Percentiles rank a stretch among this genome's conserved stretches.
Evolutionary conservation across 2,329 filamentous ascomycete genomes (phyloP).

Genomic region (Aspergillus amoenus): DNA sequence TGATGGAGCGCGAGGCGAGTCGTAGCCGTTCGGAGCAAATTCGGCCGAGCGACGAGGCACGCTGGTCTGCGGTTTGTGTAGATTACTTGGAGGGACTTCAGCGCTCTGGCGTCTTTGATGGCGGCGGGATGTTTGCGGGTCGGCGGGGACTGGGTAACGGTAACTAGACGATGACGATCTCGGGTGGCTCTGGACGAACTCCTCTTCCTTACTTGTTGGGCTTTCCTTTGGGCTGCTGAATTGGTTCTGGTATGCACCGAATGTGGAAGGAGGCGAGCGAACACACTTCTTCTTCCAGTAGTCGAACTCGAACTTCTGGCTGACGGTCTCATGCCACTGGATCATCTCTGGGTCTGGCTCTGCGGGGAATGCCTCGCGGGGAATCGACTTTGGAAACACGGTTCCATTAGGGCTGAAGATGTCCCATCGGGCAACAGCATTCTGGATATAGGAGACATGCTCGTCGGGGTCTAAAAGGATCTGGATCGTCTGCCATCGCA

Average conservation of each 20-base stretch:
- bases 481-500: slow-evolving; percentile 91
- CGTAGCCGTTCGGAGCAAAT: slow-evolving; percentile 15
- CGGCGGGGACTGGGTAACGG: slow-evolving; percentile 20
- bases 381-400: slow-evolving; percentile 59
- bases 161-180: slow-evolving; percentile 17
- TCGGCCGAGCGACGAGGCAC: slow-evolving; percentile 19
- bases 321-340: slow-evolving; percentile 79
- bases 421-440: slow-evolving; percentile 73
- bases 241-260: slow-evolving; percentile 27
- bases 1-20: slow-evolving; percentile 28
- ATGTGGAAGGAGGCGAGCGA: slow-evolving; percentile 33
- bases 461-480: slow-evolving; percentile 83
- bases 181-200: slow-evolving; percentile 18
- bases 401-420: slow-evolving; percentile 68
- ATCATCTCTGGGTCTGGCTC: slow-evolving; percentile 77
- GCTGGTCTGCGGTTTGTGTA: slow-evolving; percentile 21
- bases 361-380: slow-evolving; percentile 70
- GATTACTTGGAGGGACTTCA: slow-evolving; percentile 18
- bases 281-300: slow-evolving; percentile 43
- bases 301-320: slow-evolving; percentile 66
- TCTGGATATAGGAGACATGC: slow-evolving; percentile 80
- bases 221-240: slow-evolving; percentile 33
- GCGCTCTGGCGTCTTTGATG: slow-evolving; percentile 25
- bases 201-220: slow-evolving; percentile 23
- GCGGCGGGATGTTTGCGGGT: slow-evolving; percentile 19